These are phyloP conservation scores for Butyriboletus loyo DNA, from an alignment of 768 basidiomycete genomes.

Conservation along the genomic window DNA sequence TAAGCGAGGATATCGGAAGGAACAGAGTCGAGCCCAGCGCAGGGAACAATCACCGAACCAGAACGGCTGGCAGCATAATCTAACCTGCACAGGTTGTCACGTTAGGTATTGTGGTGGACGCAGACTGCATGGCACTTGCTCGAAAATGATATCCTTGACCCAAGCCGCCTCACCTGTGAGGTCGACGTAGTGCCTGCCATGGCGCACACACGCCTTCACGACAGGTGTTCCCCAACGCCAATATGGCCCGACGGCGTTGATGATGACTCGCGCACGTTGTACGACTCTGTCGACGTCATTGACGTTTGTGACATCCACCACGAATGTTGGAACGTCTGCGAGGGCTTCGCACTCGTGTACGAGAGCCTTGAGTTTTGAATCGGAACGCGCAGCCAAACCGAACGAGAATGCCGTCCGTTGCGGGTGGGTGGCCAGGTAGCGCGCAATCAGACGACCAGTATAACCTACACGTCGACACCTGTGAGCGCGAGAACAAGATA, in stretches of 20 bases:
- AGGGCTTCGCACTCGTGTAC: slow-evolving; percentile 43
- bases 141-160: slow-evolving; percentile 57
- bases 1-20: slow-evolving; percentile 71
- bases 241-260: slow-evolving; percentile 77
- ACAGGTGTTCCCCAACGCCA: slow-evolving; percentile 71
- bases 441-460: slow-evolving; percentile 65
- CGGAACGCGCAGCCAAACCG: slow-evolving; percentile 67
- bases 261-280: slow-evolving; percentile 58
- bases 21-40: slow-evolving; percentile 75
- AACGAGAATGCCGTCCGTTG: slow-evolving; percentile 60
- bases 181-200: slow-evolving; percentile 85
- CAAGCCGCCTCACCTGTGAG: slow-evolving; percentile 72
- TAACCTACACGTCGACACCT: slow-evolving; percentile 41
- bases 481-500: slow-evolving; percentile 10
- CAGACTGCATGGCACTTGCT: slow-evolving; percentile 39
- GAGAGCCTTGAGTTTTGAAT: slow-evolving; percentile 54
- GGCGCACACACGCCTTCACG: slow-evolving; percentile 71
- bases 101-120: slow-evolving; percentile 3
- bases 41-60: slow-evolving; percentile 73
- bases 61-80: slow-evolving; percentile 70
- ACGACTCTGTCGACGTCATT: slow-evolving; percentile 58
- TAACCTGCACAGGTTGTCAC: slow-evolving; percentile 43
- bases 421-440: slow-evolving; percentile 65
- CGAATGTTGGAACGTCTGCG: slow-evolving; percentile 42
- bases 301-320: slow-evolving; percentile 58